These are phyloP conservation scores for Leccinum variicolor DNA, from an alignment of 768 basidiomycete species.

Conservation along the genomic window DNA sequence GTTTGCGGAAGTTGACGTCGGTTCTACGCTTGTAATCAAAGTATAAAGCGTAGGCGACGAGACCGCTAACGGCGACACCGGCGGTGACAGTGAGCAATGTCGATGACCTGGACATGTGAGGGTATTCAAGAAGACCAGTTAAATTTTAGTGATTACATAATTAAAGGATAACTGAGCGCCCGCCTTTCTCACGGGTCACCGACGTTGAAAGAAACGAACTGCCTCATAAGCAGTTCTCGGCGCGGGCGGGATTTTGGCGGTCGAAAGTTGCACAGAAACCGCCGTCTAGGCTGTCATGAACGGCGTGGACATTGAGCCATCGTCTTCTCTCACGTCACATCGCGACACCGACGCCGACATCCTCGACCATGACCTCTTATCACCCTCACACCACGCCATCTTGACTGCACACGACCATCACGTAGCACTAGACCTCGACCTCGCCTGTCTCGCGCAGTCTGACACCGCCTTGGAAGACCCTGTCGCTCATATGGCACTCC, in stretches of 20 bases:
- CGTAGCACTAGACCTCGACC: constrained; percentile 26
- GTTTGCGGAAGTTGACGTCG: constrained; percentile 83
- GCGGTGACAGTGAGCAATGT: constrained; percentile 38
- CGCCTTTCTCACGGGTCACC: constrained; percentile 20
- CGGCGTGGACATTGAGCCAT: constrained; percentile 37
- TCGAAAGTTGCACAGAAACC: constrained; percentile 19
- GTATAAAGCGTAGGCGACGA: constrained; percentile 83
- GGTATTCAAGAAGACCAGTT: not conserved
- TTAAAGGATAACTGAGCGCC: constrained; percentile 10
- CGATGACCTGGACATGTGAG: constrained; percentile 31
- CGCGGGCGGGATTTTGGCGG: constrained; percentile 18
- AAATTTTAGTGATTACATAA: constrained; percentile 20
- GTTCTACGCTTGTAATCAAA: constrained; percentile 95
- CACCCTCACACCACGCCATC: constrained; percentile 27
- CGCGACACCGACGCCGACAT: constrained; percentile 31
- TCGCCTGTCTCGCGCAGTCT: constrained; percentile 26
- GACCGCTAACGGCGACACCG: constrained; percentile 46
- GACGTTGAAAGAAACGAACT: constrained; percentile 24
- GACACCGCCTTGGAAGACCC: constrained; percentile 27
- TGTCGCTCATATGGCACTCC: constrained; percentile 26
- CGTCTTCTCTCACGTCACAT: constrained; percentile 28
- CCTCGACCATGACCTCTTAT: constrained; percentile 32
- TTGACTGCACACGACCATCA: constrained; percentile 32
- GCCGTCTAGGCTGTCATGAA: constrained; percentile 36
- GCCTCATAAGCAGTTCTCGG: constrained; percentile 18